These are phyloP conservation scores for Tetrapisispora fleetii DNA, from an alignment of 805 yeast genomes.

Conservation along the genomic window DNA sequence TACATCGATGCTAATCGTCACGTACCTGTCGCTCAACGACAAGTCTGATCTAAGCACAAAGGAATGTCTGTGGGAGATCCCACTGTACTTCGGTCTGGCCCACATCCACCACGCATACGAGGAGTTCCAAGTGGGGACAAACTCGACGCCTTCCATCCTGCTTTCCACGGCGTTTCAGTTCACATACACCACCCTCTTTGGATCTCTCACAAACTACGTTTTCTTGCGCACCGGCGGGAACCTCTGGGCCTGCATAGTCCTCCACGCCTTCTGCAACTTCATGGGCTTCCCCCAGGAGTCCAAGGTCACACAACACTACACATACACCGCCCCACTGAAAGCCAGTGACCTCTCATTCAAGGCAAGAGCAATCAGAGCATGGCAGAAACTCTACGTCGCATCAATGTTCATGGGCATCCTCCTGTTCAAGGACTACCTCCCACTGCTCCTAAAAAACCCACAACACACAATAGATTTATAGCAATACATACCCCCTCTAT, in stretches of 20 bases:
- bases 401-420: neutral
- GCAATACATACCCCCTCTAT: neutral
- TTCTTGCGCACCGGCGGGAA: constrained; percentile 24
- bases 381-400: constrained; percentile 20
- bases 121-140: constrained; percentile 11
- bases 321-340: neutral
- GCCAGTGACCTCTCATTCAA: neutral
- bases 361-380: constrained; percentile 4
- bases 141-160: constrained; percentile 10
- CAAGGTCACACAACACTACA: constrained; percentile 10
- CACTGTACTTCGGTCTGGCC: constrained; percentile 28
- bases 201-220: constrained; percentile 24
- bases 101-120: constrained; percentile 30
- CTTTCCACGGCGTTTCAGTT: constrained; percentile 18
- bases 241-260: constrained; percentile 21
- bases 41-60: constrained; percentile 3
- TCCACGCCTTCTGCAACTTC: constrained; percentile 26
- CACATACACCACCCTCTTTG: constrained; percentile 26
- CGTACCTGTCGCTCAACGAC: constrained; percentile 7
- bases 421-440: neutral
- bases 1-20: constrained; percentile 23
- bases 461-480: neutral
- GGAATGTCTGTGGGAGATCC: constrained; percentile 16
- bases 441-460: neutral
- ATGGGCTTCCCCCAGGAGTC: constrained; percentile 28